Evolutionary conservation across 305 asterid genomes (phyloP).

Genomic region (Fraxinus nigra): DNA sequence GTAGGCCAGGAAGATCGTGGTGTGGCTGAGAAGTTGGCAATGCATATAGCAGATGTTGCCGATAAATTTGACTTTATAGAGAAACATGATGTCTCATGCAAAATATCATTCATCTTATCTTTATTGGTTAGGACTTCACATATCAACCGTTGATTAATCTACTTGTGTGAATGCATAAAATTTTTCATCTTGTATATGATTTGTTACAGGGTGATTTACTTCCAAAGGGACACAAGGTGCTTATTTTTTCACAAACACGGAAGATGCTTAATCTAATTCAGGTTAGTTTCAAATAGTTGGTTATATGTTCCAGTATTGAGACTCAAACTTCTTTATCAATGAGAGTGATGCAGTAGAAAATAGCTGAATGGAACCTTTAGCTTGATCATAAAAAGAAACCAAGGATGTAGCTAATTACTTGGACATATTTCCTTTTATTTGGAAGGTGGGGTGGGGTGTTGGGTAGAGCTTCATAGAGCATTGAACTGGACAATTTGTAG

Average conservation of each 20-base stretch:
- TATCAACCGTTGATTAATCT: constrained; percentile 4
- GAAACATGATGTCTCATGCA: constrained; percentile 77
- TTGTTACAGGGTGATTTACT: constrained; percentile 63
- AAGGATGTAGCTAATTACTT: neutral
- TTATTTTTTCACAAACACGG: constrained; percentile 89
- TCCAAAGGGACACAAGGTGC: constrained; percentile 90
- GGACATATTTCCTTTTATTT: neutral
- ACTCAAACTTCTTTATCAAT: neutral
- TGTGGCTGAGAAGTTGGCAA: constrained; percentile 83
- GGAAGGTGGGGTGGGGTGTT: neutral
- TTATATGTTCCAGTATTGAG: neutral
- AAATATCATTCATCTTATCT: constrained; percentile 65
- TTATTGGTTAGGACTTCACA: constrained; percentile 55
- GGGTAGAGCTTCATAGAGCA: neutral
- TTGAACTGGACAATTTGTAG: neutral
- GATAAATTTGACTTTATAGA: constrained; percentile 67
- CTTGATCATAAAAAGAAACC: neutral
- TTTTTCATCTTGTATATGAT: constrained; percentile 20
- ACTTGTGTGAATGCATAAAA: neutral
- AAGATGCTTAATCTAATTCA: constrained; percentile 89
- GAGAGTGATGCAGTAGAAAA: neutral
- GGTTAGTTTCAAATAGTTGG: constrained; percentile 43
- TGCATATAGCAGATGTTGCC: constrained; percentile 86
- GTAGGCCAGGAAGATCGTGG: constrained; percentile 61
- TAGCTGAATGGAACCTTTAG: neutral